Base-by-base conservation (phyloP, 371 early-diverging fungal species). In the Mortierella sp. region DNA sequence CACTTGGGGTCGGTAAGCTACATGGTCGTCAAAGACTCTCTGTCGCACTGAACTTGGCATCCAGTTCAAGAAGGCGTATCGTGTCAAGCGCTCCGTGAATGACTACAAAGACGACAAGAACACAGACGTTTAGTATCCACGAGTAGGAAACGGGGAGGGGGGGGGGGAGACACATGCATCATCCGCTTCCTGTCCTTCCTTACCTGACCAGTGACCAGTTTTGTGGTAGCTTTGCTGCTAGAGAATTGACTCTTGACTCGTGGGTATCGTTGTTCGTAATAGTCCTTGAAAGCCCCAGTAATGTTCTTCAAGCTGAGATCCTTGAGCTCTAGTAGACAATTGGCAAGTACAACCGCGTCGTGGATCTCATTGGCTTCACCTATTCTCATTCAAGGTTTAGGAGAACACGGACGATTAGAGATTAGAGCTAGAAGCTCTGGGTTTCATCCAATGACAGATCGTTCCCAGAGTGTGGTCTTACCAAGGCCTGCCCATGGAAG, bases 261-360 rank as follows among this genome's bases (percentile, higher is more conserved):
- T 25, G 51, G 53, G 51, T 31, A 60, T 29, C 53, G 53, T 31
- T 60, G 53, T 0, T 6, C 13, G 2, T 46, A 41, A 17, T 52
- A 60, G 12, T 52, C 53, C 16, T 53, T 45, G 34, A 53, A 53
- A 14, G 60, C 29, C 16, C 17, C 14, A 12, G 40, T 24, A 28
- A 60, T 60, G 37, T 29, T 53, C 28, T n/a, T 51, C 25, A 24
- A 5, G 8, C 37, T 53, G 17, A 60, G 34, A 22, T 65, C 65
- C 44, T 39, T 50, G 37, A 65, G 53, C 17, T 57, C 65, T 16
- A 46, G 41, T 14, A 65, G 22, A 44, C 57, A 52, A 39, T 65
- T 65, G 3, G 57, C 65, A 4, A 65, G 57, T 14, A 65, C 19
- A 1, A 57, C 54, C 0, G 65, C 65, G 19, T 65, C 65, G 10